Evolutionary conservation across 75 land plant genomes (phyloP).

Genomic region (Picea sitchensis): DNA sequence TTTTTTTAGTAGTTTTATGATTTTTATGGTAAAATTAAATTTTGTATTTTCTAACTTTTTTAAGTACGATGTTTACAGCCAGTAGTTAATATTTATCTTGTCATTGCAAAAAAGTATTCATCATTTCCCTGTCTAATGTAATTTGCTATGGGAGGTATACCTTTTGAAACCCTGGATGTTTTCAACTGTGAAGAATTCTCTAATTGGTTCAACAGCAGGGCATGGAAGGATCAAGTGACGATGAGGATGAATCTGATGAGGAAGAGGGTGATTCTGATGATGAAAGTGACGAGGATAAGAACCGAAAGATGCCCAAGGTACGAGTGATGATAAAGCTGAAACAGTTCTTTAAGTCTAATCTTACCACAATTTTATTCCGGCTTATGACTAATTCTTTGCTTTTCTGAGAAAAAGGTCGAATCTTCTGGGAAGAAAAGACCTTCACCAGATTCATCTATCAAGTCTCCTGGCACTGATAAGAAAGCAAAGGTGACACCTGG

Average conservation of each 20-base stretch:
- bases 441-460: background rate
- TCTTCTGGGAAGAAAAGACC: slow-evolving; percentile 5
- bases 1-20: too few species aligned
- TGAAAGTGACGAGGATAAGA: background rate
- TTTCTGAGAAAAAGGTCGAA: background rate
- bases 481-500: background rate
- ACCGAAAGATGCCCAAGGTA: background rate
- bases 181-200: background rate
- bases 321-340: too few species aligned
- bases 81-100: too few species aligned
- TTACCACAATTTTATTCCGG: background rate
- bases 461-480: background rate
- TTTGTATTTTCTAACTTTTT: too few species aligned
- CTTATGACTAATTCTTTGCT: background rate
- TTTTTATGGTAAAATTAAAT: too few species aligned
- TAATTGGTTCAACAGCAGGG: background rate
- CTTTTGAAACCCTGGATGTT: background rate
- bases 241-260: slow-evolving; percentile 2
- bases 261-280: background rate
- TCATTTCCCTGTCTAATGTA: background rate
- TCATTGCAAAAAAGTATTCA: too few species aligned
- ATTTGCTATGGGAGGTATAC: background rate
- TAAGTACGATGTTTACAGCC: too few species aligned
- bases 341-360: background rate
- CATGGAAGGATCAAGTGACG: slow-evolving; percentile 5